Evolutionary conservation across 2,329 filamentous ascomycete genomes (phyloP), one percentile per base, ranked within the genome.

Genomic region (Davidsoniella virescens): DNA sequence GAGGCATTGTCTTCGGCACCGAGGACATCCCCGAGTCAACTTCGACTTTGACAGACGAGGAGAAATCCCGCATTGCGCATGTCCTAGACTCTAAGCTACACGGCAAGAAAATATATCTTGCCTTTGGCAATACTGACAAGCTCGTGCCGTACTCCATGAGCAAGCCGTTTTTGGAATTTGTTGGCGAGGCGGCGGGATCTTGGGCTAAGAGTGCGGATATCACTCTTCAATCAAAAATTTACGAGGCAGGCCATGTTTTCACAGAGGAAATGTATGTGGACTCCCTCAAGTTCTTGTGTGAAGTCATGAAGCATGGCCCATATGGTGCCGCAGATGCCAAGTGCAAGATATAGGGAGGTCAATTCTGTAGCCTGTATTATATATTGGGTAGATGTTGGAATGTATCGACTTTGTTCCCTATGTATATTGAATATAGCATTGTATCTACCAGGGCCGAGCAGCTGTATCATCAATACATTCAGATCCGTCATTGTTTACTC

Each of bases 171-270:
- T 55, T 84, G 18, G 62, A 69, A 0, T 74, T 79, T 54, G 64
- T 92, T 51, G 76, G 78, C 59, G 63, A 68, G 6, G 77, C 76
- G 0, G 65, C 63, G 2, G 62, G 63, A 5, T 81, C 70, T 72
- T 80, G 69, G 53, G 66, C 69, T 2, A 73, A 79, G 16, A 68
- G 74, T 0, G 67, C 71, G 0, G 64, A 65, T 0, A 64, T 84
- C 2, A 66, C 67, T 36, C 60, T 88, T 4, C 73, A 79, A 47
- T 78, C 87, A 60, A 71, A 75, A 29, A 66, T 87, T 0, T 88
- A 86, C 57, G 80, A 75, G 0, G 70, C 80, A 0, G 81, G 82
- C 0, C 85, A 92, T 61, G 67, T 70, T n/a, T 87, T 85, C 57
- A 79, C 73, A 8, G 62, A 67, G 1, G 70, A 64, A 5, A 90